Percentiles rank a stretch among this genome's conserved stretches.
phyloP scores from a whole-genome alignment of 371 early-diverging fungal species.

The Saksenaea oblongispora region DNA sequence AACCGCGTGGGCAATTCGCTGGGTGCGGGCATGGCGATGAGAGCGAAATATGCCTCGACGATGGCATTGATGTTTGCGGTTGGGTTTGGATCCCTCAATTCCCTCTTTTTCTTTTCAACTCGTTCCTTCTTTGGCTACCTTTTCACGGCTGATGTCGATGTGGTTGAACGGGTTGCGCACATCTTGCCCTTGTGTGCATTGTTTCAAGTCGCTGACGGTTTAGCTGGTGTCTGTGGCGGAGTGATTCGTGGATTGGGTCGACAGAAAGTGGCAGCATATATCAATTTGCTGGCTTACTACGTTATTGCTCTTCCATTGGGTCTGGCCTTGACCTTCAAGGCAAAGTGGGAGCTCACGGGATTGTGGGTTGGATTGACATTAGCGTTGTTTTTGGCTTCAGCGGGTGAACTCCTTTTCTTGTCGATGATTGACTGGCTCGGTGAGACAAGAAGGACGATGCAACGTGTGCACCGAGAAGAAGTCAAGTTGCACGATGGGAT shows the following conservation, averaged over 20 bases:
- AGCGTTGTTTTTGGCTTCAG: conserved; percentile 38
- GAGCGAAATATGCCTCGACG: conserved; percentile 36
- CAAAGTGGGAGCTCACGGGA: conserved; percentile 55
- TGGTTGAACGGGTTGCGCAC: conserved; percentile 59
- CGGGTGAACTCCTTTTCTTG: conserved; percentile 28
- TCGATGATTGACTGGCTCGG: conserved; percentile 33
- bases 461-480: conserved; percentile 17
- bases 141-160: conserved; percentile 61
- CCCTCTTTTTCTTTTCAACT: conserved; percentile 12
- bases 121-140: conserved; percentile 53
- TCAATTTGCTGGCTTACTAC: conserved; percentile 56
- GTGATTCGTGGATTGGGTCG: conserved; percentile 63
- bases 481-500: background rate
- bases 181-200: conserved; percentile 71
- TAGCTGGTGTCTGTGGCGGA: conserved; percentile 61
- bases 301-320: conserved; percentile 64
- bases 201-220: conserved; percentile 70
- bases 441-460: conserved; percentile 28
- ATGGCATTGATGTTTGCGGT: conserved; percentile 40
- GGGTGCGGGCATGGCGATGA: conserved; percentile 45
- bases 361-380: conserved; percentile 61
- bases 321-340: conserved; percentile 50
- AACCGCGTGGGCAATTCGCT: conserved; percentile 76
- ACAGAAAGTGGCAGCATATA: conserved; percentile 62
- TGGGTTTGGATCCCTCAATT: conserved; percentile 28